Evolutionary conservation across 345 rosid genomes (phyloP).

Genomic region (Acer saccharum): DNA sequence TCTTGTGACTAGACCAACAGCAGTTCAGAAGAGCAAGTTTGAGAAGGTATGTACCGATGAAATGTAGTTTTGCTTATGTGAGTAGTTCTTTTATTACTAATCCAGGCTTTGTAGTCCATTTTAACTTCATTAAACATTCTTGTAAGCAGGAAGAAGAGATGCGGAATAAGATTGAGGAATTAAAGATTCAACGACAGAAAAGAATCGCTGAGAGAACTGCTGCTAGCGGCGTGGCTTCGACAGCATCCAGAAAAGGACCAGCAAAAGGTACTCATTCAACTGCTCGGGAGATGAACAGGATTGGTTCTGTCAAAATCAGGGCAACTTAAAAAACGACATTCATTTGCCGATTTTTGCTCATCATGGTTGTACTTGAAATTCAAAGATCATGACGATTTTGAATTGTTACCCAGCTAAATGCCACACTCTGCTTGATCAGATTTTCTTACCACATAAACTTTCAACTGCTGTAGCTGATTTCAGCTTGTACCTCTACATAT

Average conservation of each 20-base stretch:
- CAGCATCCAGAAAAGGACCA: constrained; percentile 43
- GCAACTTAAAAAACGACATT: constrained; percentile 23
- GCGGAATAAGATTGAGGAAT: constrained; percentile 68
- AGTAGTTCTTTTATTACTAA: not conserved
- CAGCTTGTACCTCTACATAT: not conserved
- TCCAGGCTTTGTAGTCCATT: not conserved
- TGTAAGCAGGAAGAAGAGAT: constrained; percentile 75
- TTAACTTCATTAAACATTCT: constrained; percentile 5
- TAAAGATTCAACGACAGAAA: constrained; percentile 63
- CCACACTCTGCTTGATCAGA: not conserved
- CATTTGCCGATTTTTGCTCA: not conserved
- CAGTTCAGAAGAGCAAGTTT: constrained; percentile 72
- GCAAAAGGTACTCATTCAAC: constrained; percentile 30
- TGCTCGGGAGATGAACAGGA: constrained; percentile 28
- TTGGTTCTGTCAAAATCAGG: constrained; percentile 36
- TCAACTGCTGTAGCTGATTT: not conserved
- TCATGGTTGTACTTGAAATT: not conserved
- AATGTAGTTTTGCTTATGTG: not conserved
- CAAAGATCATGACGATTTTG: not conserved
- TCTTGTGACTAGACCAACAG: constrained; percentile 47
- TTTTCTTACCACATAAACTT: no score
- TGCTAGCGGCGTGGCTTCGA: constrained; percentile 32
- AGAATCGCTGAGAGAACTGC: constrained; percentile 91
- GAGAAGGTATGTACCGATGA: constrained; percentile 53
- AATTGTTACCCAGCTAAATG: not conserved